Percentiles rank a stretch among this genome's conserved stretches.
Conservation (phyloP, 1,139 yeast genomes). For the Yamadazyma friedrichii region DNA sequence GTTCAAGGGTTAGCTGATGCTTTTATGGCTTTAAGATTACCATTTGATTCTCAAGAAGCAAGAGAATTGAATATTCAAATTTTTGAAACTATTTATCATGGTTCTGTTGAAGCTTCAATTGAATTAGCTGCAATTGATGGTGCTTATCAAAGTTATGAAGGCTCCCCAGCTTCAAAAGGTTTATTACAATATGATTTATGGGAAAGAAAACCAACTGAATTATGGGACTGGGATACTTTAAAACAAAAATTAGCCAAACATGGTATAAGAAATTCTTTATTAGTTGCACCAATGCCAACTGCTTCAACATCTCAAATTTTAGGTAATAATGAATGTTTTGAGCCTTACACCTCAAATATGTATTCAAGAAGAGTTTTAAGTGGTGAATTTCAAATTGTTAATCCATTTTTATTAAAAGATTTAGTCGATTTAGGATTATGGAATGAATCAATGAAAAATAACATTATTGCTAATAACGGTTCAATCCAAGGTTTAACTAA, state of each 20-base stretch:
- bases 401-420: conserved; percentile 54
- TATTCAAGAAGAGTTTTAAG: conserved; percentile 60
- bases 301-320: conserved; percentile 63
- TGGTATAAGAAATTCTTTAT: conserved; percentile 58
- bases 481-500: conserved; percentile 52
- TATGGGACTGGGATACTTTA: conserved; percentile 57
- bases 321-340: conserved; percentile 63
- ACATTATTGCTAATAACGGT: conserved; percentile 52
- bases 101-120: conserved; percentile 54
- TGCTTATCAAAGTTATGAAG: conserved; percentile 46
- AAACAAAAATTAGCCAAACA: conserved; percentile 42
- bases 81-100: conserved; percentile 62
- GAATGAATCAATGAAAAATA: conserved; percentile 53
- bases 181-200: conserved; percentile 56
- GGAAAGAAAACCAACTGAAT: conserved; percentile 56
- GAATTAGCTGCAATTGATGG: conserved; percentile 53
- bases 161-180: conserved; percentile 62
- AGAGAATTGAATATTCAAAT: conserved; percentile 55
- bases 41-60: conserved; percentile 59
- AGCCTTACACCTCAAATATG: conserved; percentile 60
- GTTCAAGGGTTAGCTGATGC: conserved; percentile 65
- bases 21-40: conserved; percentile 54
- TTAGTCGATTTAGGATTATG: conserved; percentile 56
- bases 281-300: conserved; percentile 67
- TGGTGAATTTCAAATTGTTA: conserved; percentile 62